Base-by-base conservation (phyloP, 495 filamentous ascomycete genomes). In the Elasticomyces elasticus region DNA sequence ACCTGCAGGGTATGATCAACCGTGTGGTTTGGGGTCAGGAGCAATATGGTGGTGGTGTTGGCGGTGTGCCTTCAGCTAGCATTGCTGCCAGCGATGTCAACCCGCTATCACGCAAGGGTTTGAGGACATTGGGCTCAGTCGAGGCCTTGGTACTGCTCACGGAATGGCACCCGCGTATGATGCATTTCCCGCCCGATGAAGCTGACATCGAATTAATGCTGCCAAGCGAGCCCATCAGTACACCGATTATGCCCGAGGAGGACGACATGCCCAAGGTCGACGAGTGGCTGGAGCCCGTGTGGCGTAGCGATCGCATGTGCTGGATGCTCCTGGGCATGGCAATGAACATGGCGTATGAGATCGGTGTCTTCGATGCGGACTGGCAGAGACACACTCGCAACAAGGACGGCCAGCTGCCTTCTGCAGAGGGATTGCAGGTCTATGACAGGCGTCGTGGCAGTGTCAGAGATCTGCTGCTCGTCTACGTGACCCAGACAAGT, bases 321-420 rank as follows among this genome's bases (percentile, higher is more conserved):
- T 96, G 92, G 94, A 97, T 95, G 87, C 67, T 98, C 13, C 77
- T 98, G 43, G 92, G 89, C 54, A 92, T 86, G 27, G 89, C 88
- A 5, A 82, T 92, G 71, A 82, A 89, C 1, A 72, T 98, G 33
- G 86, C 89, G 0, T 94, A 92, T 54, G 92, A 98, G 67, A 78
- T 98, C 17, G 92, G 92, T 15, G 87, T 98, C 2, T 98, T 97
- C 53, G 92, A 96, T 56, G 79, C 87, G 40, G 85, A 81, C 46
- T 58, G 74, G 73, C 51, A 66, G 66, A 52, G 79, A 76, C 69
- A 79, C 33, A 77, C 79, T 3, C 76, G 79, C 59, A 80, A 79
- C 42, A 38, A 57, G 28, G 65, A 67, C 17, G 64, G 64, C 48
- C 59, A 57, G 27, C 59, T 54, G 13, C 55, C 68, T 10, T 62